These are phyloP conservation scores for Cerioporus squamosus DNA, from an alignment of 1,284 basidiomycete species.

Conservation along the genomic window DNA sequence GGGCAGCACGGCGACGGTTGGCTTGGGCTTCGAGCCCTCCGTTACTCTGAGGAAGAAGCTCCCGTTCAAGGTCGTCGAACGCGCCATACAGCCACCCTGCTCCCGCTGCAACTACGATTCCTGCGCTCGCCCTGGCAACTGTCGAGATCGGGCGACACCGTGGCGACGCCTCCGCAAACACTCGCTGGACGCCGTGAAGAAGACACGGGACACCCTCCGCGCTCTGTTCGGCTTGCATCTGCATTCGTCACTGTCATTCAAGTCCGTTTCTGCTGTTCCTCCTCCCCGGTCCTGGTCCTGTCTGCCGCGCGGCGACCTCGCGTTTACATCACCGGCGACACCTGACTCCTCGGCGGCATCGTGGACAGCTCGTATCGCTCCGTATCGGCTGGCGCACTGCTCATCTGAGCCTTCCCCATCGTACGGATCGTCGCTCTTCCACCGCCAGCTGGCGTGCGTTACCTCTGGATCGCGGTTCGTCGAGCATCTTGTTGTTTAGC, in stretches of 20 bases:
- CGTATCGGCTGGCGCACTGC: conserved; percentile 6
- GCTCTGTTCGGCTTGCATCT: conserved; percentile 1
- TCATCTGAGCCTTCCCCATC: not conserved
- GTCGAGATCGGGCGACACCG: conserved; percentile 4
- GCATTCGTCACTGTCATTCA: not conserved
- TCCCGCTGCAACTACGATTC: not conserved
- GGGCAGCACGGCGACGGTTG: conserved; percentile 15
- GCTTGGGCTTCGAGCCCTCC: conserved; percentile 14
- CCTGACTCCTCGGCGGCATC: conserved; percentile 7
- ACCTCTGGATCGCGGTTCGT: conserved; percentile 22
- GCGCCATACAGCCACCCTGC: too few relatives aligned
- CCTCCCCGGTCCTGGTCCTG: conserved; percentile 1
- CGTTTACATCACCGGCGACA: not conserved
- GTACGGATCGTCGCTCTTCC: conserved; percentile 4
- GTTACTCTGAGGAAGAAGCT: conserved; percentile 7
- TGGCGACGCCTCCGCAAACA: not conserved
- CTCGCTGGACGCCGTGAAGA: not conserved
- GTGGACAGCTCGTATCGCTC: conserved; percentile 6
- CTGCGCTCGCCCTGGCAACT: not conserved
- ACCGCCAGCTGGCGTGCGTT: conserved; percentile 1
- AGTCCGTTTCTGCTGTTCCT: conserved; percentile 2
- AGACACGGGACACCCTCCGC: not conserved
- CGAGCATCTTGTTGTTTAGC: conserved; percentile 15
- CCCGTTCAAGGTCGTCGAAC: conserved; percentile 14
- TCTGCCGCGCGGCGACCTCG: not conserved